Conservation (phyloP, 2,329 filamentous ascomycete genomes). For the Nothopassalora personata region DNA sequence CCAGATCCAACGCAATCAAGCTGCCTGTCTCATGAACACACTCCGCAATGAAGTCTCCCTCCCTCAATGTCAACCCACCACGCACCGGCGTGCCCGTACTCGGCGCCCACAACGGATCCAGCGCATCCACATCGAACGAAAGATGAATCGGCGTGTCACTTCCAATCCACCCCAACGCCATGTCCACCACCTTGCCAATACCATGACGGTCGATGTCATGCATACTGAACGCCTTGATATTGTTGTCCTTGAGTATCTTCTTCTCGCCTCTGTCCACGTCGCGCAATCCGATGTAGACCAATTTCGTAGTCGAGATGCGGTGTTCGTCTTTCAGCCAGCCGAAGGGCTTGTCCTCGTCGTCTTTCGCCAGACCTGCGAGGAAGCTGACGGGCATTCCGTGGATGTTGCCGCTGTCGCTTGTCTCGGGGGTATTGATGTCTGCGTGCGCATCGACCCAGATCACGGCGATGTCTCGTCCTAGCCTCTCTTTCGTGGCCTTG, state of each 20-base stretch:
- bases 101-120: constrained; percentile 94
- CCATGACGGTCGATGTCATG: constrained; percentile 93
- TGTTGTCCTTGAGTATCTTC: constrained; percentile 78
- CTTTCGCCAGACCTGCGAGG: constrained; percentile 71
- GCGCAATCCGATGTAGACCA: constrained; percentile 93
- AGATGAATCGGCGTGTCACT: constrained; percentile 93
- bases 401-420: constrained; percentile 82
- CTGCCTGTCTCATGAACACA: constrained; percentile 53
- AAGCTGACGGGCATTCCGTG: constrained; percentile 98
- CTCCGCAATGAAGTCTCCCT: constrained; percentile 94
- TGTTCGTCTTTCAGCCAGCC: constrained; percentile 80
- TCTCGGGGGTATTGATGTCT: constrained; percentile 96
- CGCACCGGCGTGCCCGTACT: constrained; percentile 93
- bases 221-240: constrained; percentile 97
- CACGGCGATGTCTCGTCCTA: constrained; percentile 79
- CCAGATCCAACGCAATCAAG: constrained; percentile 53
- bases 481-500: constrained; percentile 76
- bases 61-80: constrained; percentile 84
- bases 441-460: constrained; percentile 99
- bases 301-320: constrained; percentile 66
- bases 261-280: constrained; percentile 95
- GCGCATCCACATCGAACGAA: constrained; percentile 92
- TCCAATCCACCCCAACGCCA: constrained; percentile 95
- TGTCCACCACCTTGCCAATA: constrained; percentile 93
- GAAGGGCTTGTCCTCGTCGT: constrained; percentile 70